These are phyloP conservation scores for Aspergillus caelatus DNA, from an alignment of 2,329 filamentous ascomycete genomes.

Conservation along the genomic window DNA sequence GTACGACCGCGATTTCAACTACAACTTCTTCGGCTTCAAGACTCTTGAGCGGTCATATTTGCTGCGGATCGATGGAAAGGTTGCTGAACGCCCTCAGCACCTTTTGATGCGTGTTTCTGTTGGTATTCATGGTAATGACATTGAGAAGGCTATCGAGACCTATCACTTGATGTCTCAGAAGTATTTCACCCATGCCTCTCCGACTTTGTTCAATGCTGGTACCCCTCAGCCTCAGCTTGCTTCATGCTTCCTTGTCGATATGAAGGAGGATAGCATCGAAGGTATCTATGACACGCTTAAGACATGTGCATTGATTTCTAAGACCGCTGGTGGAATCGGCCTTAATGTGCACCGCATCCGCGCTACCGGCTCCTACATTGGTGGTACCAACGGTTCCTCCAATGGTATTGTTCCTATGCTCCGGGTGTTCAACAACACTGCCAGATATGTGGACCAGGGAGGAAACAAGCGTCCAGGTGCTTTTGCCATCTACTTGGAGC, in stretches of 20 bases:
- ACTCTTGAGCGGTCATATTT: constrained; percentile 97
- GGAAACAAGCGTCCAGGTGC: constrained; percentile 99
- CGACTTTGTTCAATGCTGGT: constrained; percentile 96
- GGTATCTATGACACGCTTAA: constrained; percentile 99
- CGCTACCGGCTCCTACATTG: constrained; percentile 96
- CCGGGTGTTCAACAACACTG: constrained; percentile 98
- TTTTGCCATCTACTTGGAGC: constrained; percentile 98
- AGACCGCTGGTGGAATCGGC: constrained; percentile 97
- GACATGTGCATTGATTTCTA: constrained; percentile 99
- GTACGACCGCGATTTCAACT: constrained; percentile 99
- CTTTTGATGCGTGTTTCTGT: constrained; percentile 99
- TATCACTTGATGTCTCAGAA: constrained; percentile 99
- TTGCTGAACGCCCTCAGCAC: constrained; percentile 96
- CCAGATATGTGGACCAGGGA: constrained; percentile 96
- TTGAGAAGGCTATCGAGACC: constrained; percentile 93
- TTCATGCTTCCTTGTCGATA: constrained; percentile 98
- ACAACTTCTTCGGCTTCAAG: constrained; percentile 99
- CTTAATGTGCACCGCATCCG: constrained; percentile 96
- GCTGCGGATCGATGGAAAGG: constrained; percentile 91
- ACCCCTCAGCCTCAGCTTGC: constrained; percentile 93
- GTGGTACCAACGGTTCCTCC: constrained; percentile 95
- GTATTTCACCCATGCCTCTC: constrained; percentile 97
- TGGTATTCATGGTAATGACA: constrained; percentile 91
- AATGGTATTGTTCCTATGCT: constrained; percentile 98
- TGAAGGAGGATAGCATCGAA: constrained; percentile 99